These are phyloP conservation scores for Plasmodium cynomolgi DNA, from an alignment of 169 alveolate genomes.

Conservation along the genomic window DNA sequence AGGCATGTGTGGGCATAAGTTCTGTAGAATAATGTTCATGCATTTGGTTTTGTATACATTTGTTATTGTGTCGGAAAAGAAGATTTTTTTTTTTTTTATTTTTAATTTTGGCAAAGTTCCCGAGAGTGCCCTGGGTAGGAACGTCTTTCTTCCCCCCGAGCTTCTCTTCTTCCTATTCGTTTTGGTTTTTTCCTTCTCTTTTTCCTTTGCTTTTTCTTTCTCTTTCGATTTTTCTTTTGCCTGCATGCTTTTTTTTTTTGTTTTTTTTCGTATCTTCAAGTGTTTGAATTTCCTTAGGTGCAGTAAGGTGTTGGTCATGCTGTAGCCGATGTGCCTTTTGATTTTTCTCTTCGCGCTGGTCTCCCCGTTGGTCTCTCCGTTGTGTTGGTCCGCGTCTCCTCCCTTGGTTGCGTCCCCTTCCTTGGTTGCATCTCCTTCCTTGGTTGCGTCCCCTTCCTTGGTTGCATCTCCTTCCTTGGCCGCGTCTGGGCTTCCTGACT, in stretches of 20 bases:
- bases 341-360: conserved; percentile 11
- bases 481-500: background rate
- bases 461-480: background rate
- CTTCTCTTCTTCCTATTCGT: background rate
- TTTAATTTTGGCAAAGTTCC: conserved; percentile 69
- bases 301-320: conserved; percentile 28
- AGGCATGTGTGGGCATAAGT: conserved; percentile 86
- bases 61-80: conserved; percentile 71
- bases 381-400: background rate
- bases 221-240: background rate
- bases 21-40: conserved; percentile 80
- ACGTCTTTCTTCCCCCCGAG: background rate
- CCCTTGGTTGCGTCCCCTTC: background rate
- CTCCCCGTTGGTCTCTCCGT: background rate
- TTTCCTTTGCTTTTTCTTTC: background rate
- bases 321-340: conserved; percentile 20
- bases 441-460: background rate
- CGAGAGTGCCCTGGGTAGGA: conserved; percentile 41
- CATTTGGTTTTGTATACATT: conserved; percentile 68
- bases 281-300: conserved; percentile 9
- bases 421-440: background rate
- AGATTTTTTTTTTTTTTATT: conserved; percentile 35
- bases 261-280: conserved; percentile 1
- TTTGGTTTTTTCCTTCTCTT: conserved; percentile 11
- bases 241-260: conserved; percentile 13